phyloP scores from a whole-genome alignment of 2,329 filamentous ascomycete genomes.

The Alternaria triticina region DNA sequence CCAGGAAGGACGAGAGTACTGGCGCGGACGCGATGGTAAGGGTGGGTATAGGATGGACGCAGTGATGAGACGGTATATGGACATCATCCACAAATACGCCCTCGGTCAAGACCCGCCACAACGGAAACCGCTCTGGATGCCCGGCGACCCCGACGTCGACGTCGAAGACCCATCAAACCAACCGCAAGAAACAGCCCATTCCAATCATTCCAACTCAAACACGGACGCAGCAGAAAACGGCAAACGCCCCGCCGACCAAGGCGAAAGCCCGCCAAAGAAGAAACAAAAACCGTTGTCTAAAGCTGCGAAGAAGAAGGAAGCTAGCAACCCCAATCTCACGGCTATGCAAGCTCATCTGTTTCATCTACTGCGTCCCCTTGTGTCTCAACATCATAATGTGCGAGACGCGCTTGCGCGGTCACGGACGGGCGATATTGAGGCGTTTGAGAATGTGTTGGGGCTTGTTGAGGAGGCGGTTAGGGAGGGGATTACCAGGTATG shows the following conservation, averaged over 20 bases:
- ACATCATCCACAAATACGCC: slow-evolving; percentile 84
- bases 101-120: slow-evolving; percentile 69
- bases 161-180: slow-evolving; percentile 47
- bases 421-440: slow-evolving; percentile 72
- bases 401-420: slow-evolving; percentile 80
- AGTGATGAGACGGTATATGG: slow-evolving; percentile 83
- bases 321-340: slow-evolving; percentile 70
- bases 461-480: slow-evolving; percentile 79
- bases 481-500: slow-evolving; percentile 72
- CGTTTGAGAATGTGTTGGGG: slow-evolving; percentile 76
- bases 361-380: slow-evolving; percentile 83
- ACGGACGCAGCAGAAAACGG: slow-evolving; percentile 6
- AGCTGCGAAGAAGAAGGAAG: slow-evolving; percentile 55
- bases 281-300: slow-evolving; percentile 46
- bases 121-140: slow-evolving; percentile 75
- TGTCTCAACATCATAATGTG: slow-evolving; percentile 80
- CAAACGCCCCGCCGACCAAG: slow-evolving; percentile 11
- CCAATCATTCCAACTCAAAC: background rate
- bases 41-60: slow-evolving; percentile 91
- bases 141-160: slow-evolving; percentile 53
- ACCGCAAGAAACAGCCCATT: background rate
- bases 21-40: slow-evolving; percentile 77
- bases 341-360: slow-evolving; percentile 93
- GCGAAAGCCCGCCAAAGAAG: slow-evolving; percentile 45
- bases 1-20: slow-evolving; percentile 77